Base-by-base conservation (phyloP, 1,139 yeast species). In the Yamadazyma diddensiae region DNA sequence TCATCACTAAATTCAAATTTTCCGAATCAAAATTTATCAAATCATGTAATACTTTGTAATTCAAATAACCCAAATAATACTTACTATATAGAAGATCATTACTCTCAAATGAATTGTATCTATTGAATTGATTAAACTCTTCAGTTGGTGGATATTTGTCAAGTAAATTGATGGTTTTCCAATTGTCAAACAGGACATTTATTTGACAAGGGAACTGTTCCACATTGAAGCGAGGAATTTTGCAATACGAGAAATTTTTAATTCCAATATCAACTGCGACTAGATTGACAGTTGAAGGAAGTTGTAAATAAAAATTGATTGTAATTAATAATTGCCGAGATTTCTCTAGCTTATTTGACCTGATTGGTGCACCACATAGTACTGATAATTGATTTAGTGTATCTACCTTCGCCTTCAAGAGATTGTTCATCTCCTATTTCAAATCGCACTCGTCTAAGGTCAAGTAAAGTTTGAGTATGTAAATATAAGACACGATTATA, bases 241-340 rank as follows among this genome's bases (percentile, higher is more conserved):
- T 52, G 45, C 73, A 66, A 40, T 57, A 65, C 3, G 70, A 56
- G 36, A 67, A 64, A 46, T 67, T 65, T 46, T 65, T 66, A 34
- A 66, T 46, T 5, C 73, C 73, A 10, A 67, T 53, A 39, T 67
- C 73, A 9, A 67, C 52, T 9, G 68, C 50, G 5, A 59, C 38
- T 5, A 62, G 36, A 23, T 45, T 43, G 25, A 56, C 42, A 20
- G 38, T 41, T 10, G 38, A n/a, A 10, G 45, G 46, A n/a, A 52
- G 39, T 21, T 25, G 33, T 7, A 36, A 26, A 37, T 42, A 44
- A 26, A 55, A 44, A 9, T 50, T 36, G 21, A 55, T 35, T 3
- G 60, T 55, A 11, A 52, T 36, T 8, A 48, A 27, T 10, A 64
- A 47, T 15, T 47, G 45, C 8, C 42, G 40, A n/a, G 61, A 50